Conservation (phyloP, 2,329 filamentous ascomycete species). For the Claviceps monticola region DNA sequence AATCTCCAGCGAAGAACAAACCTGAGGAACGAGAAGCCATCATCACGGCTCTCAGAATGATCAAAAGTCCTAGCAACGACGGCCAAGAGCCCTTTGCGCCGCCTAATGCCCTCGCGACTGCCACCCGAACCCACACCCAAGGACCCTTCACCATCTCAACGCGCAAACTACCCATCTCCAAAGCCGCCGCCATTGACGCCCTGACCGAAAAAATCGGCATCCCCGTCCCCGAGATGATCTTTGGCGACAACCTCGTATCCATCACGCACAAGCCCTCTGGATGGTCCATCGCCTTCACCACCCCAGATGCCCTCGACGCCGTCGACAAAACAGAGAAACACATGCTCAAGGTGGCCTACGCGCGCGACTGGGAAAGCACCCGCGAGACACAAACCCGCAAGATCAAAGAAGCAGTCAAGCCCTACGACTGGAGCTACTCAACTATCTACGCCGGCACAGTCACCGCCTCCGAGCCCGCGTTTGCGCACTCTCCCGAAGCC, state of each 20-base stretch:
- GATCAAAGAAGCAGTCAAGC: slow-evolving; percentile 87
- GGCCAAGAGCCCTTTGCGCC: slow-evolving; percentile 41
- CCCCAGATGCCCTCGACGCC: slow-evolving; percentile 72
- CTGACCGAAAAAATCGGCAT: slow-evolving; percentile 72
- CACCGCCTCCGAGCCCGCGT: slow-evolving; percentile 2
- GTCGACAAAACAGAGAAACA: slow-evolving; percentile 88
- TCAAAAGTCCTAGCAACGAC: slow-evolving; percentile 27
- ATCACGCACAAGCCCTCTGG: slow-evolving; percentile 60
- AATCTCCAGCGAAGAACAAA: background rate
- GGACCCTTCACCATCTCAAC: slow-evolving; percentile 62
- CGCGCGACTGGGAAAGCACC: slow-evolving; percentile 62
- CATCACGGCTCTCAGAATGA: background rate
- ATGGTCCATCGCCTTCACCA: slow-evolving; percentile 72
- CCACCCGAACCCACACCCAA: slow-evolving; percentile 44
- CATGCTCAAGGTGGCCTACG: slow-evolving; percentile 91
- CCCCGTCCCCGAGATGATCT: slow-evolving; percentile 95
- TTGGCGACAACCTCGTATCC: slow-evolving; percentile 79
- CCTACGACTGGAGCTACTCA: slow-evolving; percentile 97
- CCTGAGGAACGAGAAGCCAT: background rate
- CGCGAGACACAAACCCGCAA: slow-evolving; percentile 66
- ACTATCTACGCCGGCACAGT: slow-evolving; percentile 68
- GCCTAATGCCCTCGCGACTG: slow-evolving; percentile 32
- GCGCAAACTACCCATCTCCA: slow-evolving; percentile 88
- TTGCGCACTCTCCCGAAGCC: slow-evolving; percentile 16
- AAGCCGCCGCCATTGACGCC: slow-evolving; percentile 75